Evolutionary conservation across 2,329 filamentous ascomycete species (phyloP).

Genomic region (Cytospora chrysosperma): DNA sequence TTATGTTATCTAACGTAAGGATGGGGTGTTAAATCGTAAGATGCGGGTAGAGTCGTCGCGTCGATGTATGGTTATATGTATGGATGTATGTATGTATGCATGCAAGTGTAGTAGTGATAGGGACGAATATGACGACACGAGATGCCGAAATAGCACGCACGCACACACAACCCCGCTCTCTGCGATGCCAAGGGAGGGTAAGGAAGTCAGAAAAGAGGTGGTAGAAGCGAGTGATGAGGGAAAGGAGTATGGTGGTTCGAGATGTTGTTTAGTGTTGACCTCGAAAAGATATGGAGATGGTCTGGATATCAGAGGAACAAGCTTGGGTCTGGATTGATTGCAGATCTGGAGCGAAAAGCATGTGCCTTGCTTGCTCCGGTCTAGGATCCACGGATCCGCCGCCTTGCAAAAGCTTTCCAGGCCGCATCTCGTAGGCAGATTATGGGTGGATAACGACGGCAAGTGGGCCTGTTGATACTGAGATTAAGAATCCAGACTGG

Average conservation of each 20-base stretch:
- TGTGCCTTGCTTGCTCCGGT: slow-evolving; percentile 8
- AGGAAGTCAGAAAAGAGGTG: not conserved
- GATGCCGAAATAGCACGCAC: not conserved
- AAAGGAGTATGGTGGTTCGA: not conserved
- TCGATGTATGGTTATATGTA: too few relatives aligned
- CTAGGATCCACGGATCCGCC: not conserved
- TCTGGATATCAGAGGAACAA: not conserved
- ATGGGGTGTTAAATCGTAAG: slow-evolving; percentile 4
- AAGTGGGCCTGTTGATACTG: not conserved
- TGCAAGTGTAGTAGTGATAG: not conserved
- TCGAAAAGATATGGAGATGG: not conserved
- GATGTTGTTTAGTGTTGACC: not conserved
- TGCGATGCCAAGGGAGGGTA: not conserved
- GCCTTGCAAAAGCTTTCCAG: slow-evolving; percentile 13
- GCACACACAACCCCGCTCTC: not conserved
- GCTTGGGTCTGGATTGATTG: not conserved
- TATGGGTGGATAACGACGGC: not conserved
- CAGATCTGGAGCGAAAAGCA: slow-evolving; percentile 19
- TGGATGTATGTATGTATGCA: too few relatives aligned
- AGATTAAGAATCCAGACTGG: not conserved
- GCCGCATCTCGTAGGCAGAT: not conserved
- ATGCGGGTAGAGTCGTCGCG: not conserved
- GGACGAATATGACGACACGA: not conserved
- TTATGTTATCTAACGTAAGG: slow-evolving; percentile 13
- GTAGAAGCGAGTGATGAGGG: not conserved